phyloP scores from a whole-genome alignment of 1,139 yeast genomes.

The Arxiozyma bovina region DNA sequence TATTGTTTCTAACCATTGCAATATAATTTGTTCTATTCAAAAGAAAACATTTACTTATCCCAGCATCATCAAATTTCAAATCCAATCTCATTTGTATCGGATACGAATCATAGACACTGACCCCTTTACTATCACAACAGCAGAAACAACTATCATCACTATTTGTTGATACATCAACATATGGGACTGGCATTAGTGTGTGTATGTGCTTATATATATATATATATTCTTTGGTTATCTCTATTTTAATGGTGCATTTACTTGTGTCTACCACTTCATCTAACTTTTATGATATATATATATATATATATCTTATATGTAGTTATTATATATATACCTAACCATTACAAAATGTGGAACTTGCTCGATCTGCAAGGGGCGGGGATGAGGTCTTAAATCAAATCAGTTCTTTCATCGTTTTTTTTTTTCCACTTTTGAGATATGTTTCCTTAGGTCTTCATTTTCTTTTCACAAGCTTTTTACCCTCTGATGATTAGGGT shows the following conservation, averaged over 20 bases:
- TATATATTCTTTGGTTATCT: background rate
- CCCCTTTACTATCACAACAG: conserved; percentile 71
- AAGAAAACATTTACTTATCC: conserved; percentile 53
- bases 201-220: background rate
- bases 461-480: too few species aligned
- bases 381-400: background rate
- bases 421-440: background rate
- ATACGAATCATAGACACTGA: conserved; percentile 77
- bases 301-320: too few species aligned
- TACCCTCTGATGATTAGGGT: background rate
- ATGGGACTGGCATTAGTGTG: conserved; percentile 4
- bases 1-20: conserved; percentile 57
- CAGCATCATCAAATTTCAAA: conserved; percentile 35
- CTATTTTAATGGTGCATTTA: background rate
- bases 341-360: too few species aligned
- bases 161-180: conserved; percentile 42
- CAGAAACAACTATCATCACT: conserved; percentile 91
- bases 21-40: conserved; percentile 83
- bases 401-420: too few species aligned
- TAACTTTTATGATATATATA: too few species aligned
- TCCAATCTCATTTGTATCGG: conserved; percentile 55
- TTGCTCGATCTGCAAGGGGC: too few species aligned
- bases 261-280: background rate
- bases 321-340: too few species aligned
- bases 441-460: background rate